Conservation (phyloP, 768 basidiomycete genomes). For the Obba rivulosa region DNA sequence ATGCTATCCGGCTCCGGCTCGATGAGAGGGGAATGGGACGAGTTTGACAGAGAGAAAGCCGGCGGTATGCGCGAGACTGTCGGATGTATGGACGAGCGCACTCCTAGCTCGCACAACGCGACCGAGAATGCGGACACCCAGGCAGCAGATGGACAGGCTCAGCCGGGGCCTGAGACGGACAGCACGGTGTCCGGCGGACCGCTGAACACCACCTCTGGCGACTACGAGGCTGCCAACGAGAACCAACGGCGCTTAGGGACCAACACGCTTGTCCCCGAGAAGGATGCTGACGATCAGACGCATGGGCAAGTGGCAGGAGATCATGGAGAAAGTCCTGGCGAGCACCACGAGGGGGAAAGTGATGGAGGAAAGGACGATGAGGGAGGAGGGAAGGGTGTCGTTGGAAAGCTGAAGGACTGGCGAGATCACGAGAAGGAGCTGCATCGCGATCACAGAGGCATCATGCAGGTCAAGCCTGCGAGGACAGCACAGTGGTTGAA, state of each 20-base stretch:
- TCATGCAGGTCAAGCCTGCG: slow-evolving; percentile 57
- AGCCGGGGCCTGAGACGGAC: background rate
- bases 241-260: slow-evolving; percentile 6
- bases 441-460: slow-evolving; percentile 50
- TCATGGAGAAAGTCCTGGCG: background rate
- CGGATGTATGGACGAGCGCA: slow-evolving; percentile 9
- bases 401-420: slow-evolving; percentile 36
- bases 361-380: slow-evolving; percentile 28
- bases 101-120: slow-evolving; percentile 11
- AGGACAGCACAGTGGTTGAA: slow-evolving; percentile 55
- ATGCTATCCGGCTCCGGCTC: slow-evolving; percentile 18
- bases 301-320: background rate
- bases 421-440: slow-evolving; percentile 38
- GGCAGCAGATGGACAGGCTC: slow-evolving; percentile 1
- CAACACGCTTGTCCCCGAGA: slow-evolving; percentile 13
- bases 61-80: slow-evolving; percentile 19
- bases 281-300: slow-evolving; percentile 7
- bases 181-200: slow-evolving; percentile 12
- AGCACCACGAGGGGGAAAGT: slow-evolving; percentile 15
- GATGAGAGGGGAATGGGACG: slow-evolving; percentile 23
- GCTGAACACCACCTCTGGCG: slow-evolving; percentile 10
- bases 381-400: slow-evolving; percentile 17
- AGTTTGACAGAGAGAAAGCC: slow-evolving; percentile 16
- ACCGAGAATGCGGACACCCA: slow-evolving; percentile 13
- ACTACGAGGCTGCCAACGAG: slow-evolving; percentile 3